These are phyloP conservation scores for Isabelozyma pseudorhagii DNA, from an alignment of 805 yeast genomes.

Conservation along the genomic window DNA sequence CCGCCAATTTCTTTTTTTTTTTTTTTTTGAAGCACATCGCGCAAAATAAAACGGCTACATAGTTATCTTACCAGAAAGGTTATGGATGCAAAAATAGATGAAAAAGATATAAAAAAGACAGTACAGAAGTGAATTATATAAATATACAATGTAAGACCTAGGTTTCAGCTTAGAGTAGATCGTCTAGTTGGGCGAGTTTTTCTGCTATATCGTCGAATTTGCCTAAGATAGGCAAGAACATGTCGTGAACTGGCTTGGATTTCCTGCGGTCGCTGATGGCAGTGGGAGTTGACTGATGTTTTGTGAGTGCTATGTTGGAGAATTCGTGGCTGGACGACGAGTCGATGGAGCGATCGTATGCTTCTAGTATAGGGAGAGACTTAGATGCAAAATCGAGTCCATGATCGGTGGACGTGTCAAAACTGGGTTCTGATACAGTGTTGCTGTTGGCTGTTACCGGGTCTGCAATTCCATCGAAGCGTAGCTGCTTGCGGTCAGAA, in stretches of 20 bases:
- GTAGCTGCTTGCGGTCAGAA: too few relatives aligned
- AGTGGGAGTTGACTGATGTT: constrained; percentile 2
- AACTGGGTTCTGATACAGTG: too few relatives aligned
- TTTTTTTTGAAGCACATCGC: neutral
- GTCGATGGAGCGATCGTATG: neutral
- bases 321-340: neutral
- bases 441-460: too few relatives aligned
- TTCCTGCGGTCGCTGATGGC: constrained; percentile 17
- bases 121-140: neutral
- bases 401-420: neutral
- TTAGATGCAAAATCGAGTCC: neutral
- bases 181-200: constrained; percentile 36
- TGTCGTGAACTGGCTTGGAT: constrained; percentile 42
- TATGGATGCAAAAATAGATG: neutral
- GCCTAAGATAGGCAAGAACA: constrained; percentile 57
- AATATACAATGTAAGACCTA: neutral
- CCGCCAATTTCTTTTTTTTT: too few relatives aligned
- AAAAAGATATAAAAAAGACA: neutral
- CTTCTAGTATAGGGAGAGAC: neutral
- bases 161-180: constrained; percentile 7
- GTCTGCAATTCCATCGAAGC: too few relatives aligned
- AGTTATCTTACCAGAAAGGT: neutral
- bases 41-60: neutral
- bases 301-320: neutral
- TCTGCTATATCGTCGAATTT: constrained; percentile 44